Evolutionary conservation across 345 rosid species (phyloP).

Genomic region (Noccaea caerulescens): DNA sequence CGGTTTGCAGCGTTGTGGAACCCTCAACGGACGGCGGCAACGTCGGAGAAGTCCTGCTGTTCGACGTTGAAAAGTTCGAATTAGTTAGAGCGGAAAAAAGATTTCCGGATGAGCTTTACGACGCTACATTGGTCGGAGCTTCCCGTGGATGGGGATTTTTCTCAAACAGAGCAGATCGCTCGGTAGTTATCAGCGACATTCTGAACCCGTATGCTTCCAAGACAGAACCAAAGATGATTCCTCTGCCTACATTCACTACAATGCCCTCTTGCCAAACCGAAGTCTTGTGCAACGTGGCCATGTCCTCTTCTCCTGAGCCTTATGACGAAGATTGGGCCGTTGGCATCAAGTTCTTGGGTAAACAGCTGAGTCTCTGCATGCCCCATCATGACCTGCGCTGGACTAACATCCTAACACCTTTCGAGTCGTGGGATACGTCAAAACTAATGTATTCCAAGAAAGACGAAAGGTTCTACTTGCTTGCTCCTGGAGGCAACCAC

Average conservation of each 20-base stretch:
- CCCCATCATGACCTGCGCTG: conserved; percentile 13
- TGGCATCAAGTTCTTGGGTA: conserved; percentile 29
- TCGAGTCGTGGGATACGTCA: conserved; percentile 5
- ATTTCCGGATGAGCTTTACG: neutral
- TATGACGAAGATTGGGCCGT: conserved; percentile 9
- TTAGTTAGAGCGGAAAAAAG: conserved; percentile 3
- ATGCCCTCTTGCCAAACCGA: conserved; percentile 31
- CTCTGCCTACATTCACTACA: neutral
- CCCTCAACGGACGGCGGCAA: neutral
- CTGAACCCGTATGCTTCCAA: conserved; percentile 3
- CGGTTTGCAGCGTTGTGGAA: no score
- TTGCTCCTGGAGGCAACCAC: conserved; percentile 18
- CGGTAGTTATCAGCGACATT: neutral
- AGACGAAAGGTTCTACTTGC: conserved; percentile 14
- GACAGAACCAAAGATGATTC: neutral
- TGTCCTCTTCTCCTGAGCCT: conserved; percentile 25
- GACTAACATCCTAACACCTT: conserved; percentile 21
- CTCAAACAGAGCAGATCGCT: neutral
- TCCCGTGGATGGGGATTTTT: conserved; percentile 11
- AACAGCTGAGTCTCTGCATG: conserved; percentile 21
- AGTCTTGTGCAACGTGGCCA: conserved; percentile 21
- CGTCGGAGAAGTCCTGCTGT: conserved; percentile 10
- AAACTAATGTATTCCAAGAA: conserved; percentile 12
- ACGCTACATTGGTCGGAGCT: neutral
- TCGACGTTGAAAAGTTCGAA: neutral